Percentiles rank a stretch among this genome's conserved stretches.
These are phyloP conservation scores for Musa acuminata DNA, from an alignment of 176 grass and related monocot genomes.

Conservation along the genomic window DNA sequence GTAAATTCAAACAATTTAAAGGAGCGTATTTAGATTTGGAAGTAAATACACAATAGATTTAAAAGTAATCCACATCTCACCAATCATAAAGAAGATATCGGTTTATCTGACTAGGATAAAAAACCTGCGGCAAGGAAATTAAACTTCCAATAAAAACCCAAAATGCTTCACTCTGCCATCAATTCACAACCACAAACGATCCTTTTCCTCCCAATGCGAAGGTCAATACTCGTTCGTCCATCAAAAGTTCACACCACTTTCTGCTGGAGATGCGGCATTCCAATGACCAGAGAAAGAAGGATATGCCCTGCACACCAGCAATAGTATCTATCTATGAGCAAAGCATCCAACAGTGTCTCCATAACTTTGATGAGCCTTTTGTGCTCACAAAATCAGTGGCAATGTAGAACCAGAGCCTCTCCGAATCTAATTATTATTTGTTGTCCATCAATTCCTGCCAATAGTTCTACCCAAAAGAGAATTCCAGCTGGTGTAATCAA, in stretches of 20 bases:
- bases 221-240: neutral
- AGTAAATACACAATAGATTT: no score
- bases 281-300: neutral
- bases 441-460: constrained; percentile 13
- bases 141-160: no score
- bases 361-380: constrained; percentile 4
- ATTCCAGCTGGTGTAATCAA: constrained; percentile 16
- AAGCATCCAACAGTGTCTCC: constrained; percentile 32
- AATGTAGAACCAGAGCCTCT: constrained; percentile 19
- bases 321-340: constrained; percentile 15
- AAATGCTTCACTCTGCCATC: no score
- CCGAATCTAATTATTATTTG: constrained; percentile 25
- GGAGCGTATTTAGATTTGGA: no score
- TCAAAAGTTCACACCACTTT: constrained; percentile 28
- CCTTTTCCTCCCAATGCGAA: no score
- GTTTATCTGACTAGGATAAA: no score
- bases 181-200: no score
- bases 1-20: no score
- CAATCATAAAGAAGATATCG: no score
- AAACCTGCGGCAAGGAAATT: no score
- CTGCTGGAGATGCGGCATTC: constrained; percentile 19
- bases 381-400: constrained; percentile 17
- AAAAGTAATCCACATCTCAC: no score
- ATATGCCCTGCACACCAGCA: constrained; percentile 23
- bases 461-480: neutral